Base-by-base conservation (phyloP, 495 filamentous ascomycete genomes). In the Arthonia radiata region DNA sequence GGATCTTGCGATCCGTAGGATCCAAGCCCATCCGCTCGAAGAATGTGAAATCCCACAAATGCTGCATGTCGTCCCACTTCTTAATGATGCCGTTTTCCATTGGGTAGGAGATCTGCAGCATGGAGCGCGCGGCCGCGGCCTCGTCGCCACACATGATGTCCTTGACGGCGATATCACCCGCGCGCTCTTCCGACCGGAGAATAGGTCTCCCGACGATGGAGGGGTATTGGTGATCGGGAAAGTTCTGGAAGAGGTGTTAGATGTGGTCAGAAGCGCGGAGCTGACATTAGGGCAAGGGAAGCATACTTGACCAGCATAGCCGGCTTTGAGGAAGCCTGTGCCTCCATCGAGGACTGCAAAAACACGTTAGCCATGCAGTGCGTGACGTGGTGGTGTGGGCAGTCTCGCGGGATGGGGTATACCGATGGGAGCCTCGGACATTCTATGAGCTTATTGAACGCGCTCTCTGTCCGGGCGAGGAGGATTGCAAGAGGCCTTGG, bases 101-200 rank as follows among this genome's bases (percentile, higher is more conserved):
- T 71, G 86, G 86, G 49, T 94, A 94, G 45, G 67, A 82, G 40
- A 99, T 86, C 44, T 99, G 89, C 28, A 99, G 65, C 79, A 91
- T 89, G 31, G 77, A 83, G 37, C 86, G 67, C 35, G 83, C 86
- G 15, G 78, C 80, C 7, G 86, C 81, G 15, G 86, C 86, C 54
- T 99, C 86, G 55, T 99, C 89, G 38, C 86, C 86, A 57, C 81
- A 91, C 86, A 99, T 99, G 42, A 99, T 93, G 59, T 99, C 86
- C 61, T 93, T 93, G 46, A 99, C 77, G 34, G 82, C 58, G 37
- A 76, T 63, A 42, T 75, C 71, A 32, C 58, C 67, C 39, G 57
- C 50, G 43, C 67, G 61, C 50, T 99, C 86, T 54, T 99, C 86
- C 38, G 81, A 75, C 49, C 86, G 81, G 40, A 99, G 60, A 50